Base-by-base conservation (phyloP, 2,329 filamentous ascomycete genomes). In the Triangularia setosa region DNA sequence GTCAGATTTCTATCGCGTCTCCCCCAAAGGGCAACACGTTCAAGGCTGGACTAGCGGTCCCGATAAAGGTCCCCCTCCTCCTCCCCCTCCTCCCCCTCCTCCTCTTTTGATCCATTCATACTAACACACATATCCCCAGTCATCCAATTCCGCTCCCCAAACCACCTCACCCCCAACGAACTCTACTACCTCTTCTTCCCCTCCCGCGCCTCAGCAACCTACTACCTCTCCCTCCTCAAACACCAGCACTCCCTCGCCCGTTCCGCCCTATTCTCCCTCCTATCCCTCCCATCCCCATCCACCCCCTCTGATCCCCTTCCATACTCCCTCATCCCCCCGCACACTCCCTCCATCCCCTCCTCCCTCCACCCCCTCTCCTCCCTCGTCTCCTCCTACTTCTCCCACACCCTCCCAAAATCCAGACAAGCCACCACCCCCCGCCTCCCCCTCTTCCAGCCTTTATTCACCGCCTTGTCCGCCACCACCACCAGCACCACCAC, bases 111-210 rank as follows among this genome's bases (percentile, higher is more conserved):
- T n/a, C n/a, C n/a, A n/a, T n/a, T n/a, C n/a, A n/a, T n/a, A n/a
- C n/a, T n/a, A 9, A 21, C n/a, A 48, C 40, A n/a, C n/a, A n/a
- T 21, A 16, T 8, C 18, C 40, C n/a, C 7, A 48, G 79, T 90
- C 44, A 82, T 90, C 24, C 90, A 90, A 66, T 84, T 82, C 55
- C 87, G 89, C 66, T 81, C 91, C 72, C 81, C 84, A 3, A 74
- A 80, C 63, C 91, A 88, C 9, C 81, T 91, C 58, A 84, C 86
- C 64, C 84, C 87, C 3, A 75, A 84, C 1, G 87, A 86, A 64
- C 82, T 82, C 70, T 93, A 93, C 77, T 88, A 85, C 75, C 78
- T 94, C 62, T 80, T 91, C 62, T 94, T 93, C 79, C 79, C 83
- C 66, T 83, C 79, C 23, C 72, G 78, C 18, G 77, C 79, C n/a